A percentile compares a stretch with the other conserved stretches of the same genome.
Conservation (phyloP, 2,329 filamentous ascomycete species). For the Aspergillus cejpii region DNA sequence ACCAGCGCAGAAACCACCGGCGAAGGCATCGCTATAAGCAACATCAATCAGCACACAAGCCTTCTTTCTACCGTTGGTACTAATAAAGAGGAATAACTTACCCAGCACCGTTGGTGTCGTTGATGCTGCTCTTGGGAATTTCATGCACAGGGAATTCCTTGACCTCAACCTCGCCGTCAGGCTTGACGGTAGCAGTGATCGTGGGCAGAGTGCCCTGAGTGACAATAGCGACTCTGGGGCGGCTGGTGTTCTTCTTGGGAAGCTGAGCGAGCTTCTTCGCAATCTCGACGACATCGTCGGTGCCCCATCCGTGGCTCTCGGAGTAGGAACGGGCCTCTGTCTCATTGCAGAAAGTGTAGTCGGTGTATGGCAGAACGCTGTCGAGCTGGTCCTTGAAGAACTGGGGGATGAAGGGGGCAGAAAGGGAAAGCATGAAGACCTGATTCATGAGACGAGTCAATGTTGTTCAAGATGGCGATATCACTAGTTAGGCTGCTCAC, state of each 20-base stretch:
- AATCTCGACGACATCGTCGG: slow-evolving; percentile 74
- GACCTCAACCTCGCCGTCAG: slow-evolving; percentile 57
- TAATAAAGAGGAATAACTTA: slow-evolving; percentile 26
- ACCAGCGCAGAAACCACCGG: slow-evolving; percentile 86
- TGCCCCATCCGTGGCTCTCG: slow-evolving; percentile 67
- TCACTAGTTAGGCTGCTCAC: slow-evolving; percentile 29
- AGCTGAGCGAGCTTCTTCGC: slow-evolving; percentile 77
- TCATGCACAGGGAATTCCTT: slow-evolving; percentile 74
- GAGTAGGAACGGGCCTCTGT: slow-evolving; percentile 85
- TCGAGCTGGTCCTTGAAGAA: slow-evolving; percentile 98
- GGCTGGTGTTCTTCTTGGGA: slow-evolving; percentile 83
- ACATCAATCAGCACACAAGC: slow-evolving; percentile 11
- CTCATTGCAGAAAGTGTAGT: slow-evolving; percentile 96
- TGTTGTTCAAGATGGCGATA: not conserved
- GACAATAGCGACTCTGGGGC: slow-evolving; percentile 79
- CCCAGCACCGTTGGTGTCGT: slow-evolving; percentile 92
- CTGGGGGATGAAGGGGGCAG: slow-evolving; percentile 89
- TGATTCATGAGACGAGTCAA: slow-evolving; percentile 21
- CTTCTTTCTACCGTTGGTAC: not conserved
- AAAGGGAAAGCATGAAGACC: slow-evolving; percentile 81
- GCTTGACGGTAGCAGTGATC: slow-evolving; percentile 67
- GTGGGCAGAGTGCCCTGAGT: slow-evolving; percentile 93
- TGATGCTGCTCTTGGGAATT: slow-evolving; percentile 71
- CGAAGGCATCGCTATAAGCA: slow-evolving; percentile 71
- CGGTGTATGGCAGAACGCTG: slow-evolving; percentile 80